A percentile compares a stretch with the other conserved stretches of the same genome.
Conservation (phyloP, 23 red algal species). For the Pyropia yezoensis region DNA sequence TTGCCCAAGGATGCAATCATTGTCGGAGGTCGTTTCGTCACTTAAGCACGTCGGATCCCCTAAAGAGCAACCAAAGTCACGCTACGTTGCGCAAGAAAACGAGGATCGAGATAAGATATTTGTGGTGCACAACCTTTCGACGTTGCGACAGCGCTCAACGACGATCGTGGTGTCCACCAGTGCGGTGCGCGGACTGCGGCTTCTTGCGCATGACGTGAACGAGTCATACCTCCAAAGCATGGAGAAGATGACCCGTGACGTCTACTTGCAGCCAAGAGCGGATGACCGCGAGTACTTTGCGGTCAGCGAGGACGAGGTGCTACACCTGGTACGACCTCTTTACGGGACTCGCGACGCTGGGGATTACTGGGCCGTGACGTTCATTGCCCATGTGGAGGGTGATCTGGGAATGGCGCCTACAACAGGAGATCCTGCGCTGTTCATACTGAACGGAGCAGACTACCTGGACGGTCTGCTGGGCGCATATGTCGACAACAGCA, state of each 20-base stretch:
- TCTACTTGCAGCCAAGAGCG: too few relatives aligned
- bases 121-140: constrained; percentile 10
- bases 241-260: too few relatives aligned
- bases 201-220: too few relatives aligned
- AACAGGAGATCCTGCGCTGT: constrained; percentile 10
- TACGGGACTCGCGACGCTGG: too few relatives aligned
- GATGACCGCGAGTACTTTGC: too few relatives aligned
- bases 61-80: neutral
- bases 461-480: constrained; percentile 1
- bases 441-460: neutral
- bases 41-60: constrained; percentile 1
- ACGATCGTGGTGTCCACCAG: neutral
- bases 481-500: neutral
- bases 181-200: neutral
- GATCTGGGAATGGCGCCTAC: neutral
- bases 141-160: neutral
- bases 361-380: too few relatives aligned
- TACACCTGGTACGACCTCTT: too few relatives aligned
- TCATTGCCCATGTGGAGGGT: too few relatives aligned
- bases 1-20: neutral
- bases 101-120: neutral
- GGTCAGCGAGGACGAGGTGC: too few relatives aligned
- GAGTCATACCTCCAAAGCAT: too few relatives aligned
- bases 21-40: neutral
- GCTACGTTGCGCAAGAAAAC: constrained; percentile 5